phyloP scores from a whole-genome alignment of 495 filamentous ascomycete species.

The Rusavskia elegans region DNA sequence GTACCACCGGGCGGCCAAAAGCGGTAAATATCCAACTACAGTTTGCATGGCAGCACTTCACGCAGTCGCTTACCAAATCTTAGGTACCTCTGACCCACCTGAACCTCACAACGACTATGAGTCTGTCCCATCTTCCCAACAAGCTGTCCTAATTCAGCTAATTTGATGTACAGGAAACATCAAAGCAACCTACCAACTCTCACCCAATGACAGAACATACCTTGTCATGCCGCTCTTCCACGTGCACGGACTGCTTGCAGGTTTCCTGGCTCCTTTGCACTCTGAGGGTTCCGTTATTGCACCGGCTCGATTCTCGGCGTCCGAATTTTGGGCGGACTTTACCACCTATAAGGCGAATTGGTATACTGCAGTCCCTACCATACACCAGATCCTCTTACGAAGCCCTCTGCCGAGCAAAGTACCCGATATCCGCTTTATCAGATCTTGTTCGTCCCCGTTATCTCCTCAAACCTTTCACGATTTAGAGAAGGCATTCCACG shows the following conservation, averaged over 20 bases:
- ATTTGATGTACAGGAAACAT: slow-evolving; percentile 41
- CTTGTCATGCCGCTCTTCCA: slow-evolving; percentile 90
- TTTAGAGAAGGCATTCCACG: slow-evolving; percentile 52
- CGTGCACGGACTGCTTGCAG: slow-evolving; percentile 70
- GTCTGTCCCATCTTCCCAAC: slow-evolving; percentile 21
- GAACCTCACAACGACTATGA: slow-evolving; percentile 62
- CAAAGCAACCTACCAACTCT: slow-evolving; percentile 53
- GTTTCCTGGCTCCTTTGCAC: slow-evolving; percentile 55
- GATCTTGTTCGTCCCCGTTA: slow-evolving; percentile 69
- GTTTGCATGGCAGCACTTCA: background rate
- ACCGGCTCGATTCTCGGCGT: slow-evolving; percentile 61
- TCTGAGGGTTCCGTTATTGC: slow-evolving; percentile 62
- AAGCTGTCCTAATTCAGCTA: slow-evolving; percentile 1
- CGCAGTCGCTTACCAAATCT: background rate
- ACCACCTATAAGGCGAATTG: slow-evolving; percentile 55
- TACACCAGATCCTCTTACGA: slow-evolving; percentile 76
- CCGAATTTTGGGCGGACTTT: slow-evolving; percentile 69
- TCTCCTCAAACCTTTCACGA: slow-evolving; percentile 62
- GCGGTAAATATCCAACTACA: slow-evolving; percentile 30
- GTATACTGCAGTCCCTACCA: slow-evolving; percentile 80
- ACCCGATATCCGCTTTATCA: slow-evolving; percentile 68
- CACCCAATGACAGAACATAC: slow-evolving; percentile 52
- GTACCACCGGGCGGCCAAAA: slow-evolving; percentile 71
- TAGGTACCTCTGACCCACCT: slow-evolving; percentile 61
- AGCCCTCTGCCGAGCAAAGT: slow-evolving; percentile 43